A percentile compares a stretch with the other conserved stretches of the same genome.
phyloP scores from a whole-genome alignment of 805 yeast genomes.

The Isabelozyma pseudorhagii region DNA sequence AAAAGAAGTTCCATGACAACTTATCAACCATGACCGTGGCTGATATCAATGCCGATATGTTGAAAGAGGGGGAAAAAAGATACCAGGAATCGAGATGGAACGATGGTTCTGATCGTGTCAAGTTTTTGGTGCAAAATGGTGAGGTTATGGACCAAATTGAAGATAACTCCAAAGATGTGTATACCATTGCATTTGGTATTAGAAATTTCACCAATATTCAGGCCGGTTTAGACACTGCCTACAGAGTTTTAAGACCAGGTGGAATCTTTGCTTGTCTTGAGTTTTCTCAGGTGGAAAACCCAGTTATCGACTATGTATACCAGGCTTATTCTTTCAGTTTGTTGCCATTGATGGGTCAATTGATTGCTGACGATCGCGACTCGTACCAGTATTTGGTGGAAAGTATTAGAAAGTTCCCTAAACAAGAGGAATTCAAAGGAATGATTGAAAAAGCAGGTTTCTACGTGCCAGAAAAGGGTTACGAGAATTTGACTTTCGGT shows the following conservation, averaged over 20 bases:
- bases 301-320: slow-evolving; percentile 69
- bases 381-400: slow-evolving; percentile 96
- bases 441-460: slow-evolving; percentile 97
- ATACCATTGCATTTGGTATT: slow-evolving; percentile 96
- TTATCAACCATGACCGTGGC: slow-evolving; percentile 83
- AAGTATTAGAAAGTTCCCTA: slow-evolving; percentile 87
- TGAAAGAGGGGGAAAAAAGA: slow-evolving; percentile 85
- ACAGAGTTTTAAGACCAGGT: slow-evolving; percentile 93
- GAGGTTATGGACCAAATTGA: slow-evolving; percentile 81
- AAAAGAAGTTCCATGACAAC: slow-evolving; percentile 68
- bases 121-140: slow-evolving; percentile 88
- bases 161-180: slow-evolving; percentile 87
- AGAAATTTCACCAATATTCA: slow-evolving; percentile 94
- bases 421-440: slow-evolving; percentile 82
- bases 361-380: slow-evolving; percentile 92
- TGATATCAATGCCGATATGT: slow-evolving; percentile 95
- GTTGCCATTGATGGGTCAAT: slow-evolving; percentile 92
- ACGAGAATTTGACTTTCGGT: slow-evolving; percentile 91
- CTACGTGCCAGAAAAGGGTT: slow-evolving; percentile 80
- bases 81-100: slow-evolving; percentile 58
- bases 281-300: slow-evolving; percentile 86
- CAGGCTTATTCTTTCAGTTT: slow-evolving; percentile 85
- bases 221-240: slow-evolving; percentile 91
- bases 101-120: slow-evolving; percentile 60
- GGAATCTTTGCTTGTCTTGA: slow-evolving; percentile 97